Conservation (phyloP, 495 filamentous ascomycete genomes). For the Talaromyces nanjingensis region DNA sequence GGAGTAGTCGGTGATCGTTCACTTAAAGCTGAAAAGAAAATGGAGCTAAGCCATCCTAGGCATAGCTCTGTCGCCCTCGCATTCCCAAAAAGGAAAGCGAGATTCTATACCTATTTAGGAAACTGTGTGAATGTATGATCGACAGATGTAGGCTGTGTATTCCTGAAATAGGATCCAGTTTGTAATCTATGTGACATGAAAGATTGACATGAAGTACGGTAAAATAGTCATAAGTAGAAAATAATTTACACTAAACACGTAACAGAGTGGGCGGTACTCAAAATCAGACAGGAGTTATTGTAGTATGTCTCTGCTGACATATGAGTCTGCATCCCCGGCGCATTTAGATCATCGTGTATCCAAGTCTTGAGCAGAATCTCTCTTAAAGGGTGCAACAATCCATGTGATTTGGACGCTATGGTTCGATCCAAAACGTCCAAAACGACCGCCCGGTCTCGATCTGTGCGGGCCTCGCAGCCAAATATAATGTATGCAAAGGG, state of each 20-base stretch:
- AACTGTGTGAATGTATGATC: not conserved
- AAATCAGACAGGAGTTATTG: not conserved
- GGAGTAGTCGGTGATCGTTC: not conserved
- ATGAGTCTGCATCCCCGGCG: not conserved
- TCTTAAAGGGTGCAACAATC: not conserved
- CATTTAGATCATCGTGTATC: slow-evolving; percentile 1
- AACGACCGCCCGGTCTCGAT: not conserved
- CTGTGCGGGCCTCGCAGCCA: slow-evolving; percentile 3
- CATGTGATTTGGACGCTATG: not conserved
- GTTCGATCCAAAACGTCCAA: slow-evolving; percentile 1
- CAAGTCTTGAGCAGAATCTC: not conserved
- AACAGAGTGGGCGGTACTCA: not conserved
- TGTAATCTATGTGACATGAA: no score
- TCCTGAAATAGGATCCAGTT: no score
- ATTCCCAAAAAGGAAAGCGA: not conserved
- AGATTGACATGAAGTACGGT: not conserved
- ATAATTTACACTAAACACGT: not conserved
- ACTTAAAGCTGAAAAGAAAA: not conserved
- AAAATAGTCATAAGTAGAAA: not conserved
- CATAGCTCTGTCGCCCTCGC: not conserved
- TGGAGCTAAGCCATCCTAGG: not conserved
- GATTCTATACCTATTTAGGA: not conserved
- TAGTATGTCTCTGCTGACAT: not conserved
- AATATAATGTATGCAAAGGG: slow-evolving; percentile 5
- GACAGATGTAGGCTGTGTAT: not conserved